Evolutionary conservation across 768 basidiomycete species (phyloP), one percentile per base, ranked within the genome.

Genomic region (Macrolepiota dolichaula): DNA sequence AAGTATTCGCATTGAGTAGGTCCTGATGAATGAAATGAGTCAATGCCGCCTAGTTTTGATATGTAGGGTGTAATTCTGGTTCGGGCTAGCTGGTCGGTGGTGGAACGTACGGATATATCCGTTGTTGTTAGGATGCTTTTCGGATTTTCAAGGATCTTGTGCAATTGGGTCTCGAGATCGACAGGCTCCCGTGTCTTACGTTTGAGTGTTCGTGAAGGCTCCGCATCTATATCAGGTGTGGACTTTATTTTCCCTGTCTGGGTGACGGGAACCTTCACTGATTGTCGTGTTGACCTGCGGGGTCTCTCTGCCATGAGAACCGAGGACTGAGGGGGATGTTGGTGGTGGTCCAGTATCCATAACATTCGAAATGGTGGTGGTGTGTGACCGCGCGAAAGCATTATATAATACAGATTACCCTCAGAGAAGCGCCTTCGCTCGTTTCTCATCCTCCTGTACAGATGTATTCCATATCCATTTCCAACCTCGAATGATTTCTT

Each of bases 41-140:
- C 27, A 65, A 60, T 52, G 65, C 37, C 61, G 36, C 59, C 55
- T 58, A 52, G 27, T 50, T 49, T 50, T 53, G 54, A 64, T 47
- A 42, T 60, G 44, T 47, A 55, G 24, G 57, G 40, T 53, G 59
- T 32, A 40, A 25, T 58, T 57, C 38, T 40, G 51, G 61, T 61
- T n/a, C 35, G 27, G 53, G 27, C 44, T 44, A n/a, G 29, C 12
- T 27, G 42, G 38, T 24, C 50, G 19, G n/a, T 19, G 32, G 44
- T 32, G 46, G 46, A 47, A 76, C 79, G 71, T 73, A 86, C 85
- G 64, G 79, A 74, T 61, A 85, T 78, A 58, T 85, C 77, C 64
- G 82, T 71, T 27, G 70, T 75, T 10, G 80, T 80, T 9, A 85
- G 71, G 17, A 75, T 68, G 69, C 84, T 85, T 68, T 79, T 81